Base-by-base conservation (phyloP, 73 alveolate genomes). In the Halteria grandinella region DNA sequence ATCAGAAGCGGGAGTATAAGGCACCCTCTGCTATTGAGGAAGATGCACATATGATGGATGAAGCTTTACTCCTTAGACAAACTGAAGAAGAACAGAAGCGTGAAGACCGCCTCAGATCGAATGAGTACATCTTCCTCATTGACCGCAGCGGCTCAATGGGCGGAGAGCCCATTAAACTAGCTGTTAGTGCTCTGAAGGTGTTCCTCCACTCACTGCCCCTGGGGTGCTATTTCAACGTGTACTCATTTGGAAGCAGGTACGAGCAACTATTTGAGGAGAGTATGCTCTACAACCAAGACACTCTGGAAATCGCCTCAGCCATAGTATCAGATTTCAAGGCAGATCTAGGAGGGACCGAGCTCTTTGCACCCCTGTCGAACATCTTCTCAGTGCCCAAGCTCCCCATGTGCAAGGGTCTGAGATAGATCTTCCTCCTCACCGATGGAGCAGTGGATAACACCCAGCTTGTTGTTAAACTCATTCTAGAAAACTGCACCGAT, bases 71-170 rank as follows among this genome's bases (percentile, higher is more conserved):
- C n/a, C n/a, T n/a, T n/a, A n/a, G n/a, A n/a, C 43, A 15, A 40
- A 25, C 18, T 40, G 39, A 60, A 41, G 69, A 44, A 44, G 63
- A 66, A 24, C 23, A 37, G 12, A 53, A 66, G n/a, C 8, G 5
- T 3, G 11, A 34, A 3, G 7, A 12, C 28, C 69, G 47, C 7
- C 29, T 43, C 1, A 23, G 32, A 27, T 37, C 45, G 15, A 5
- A 15, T 5, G 97, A 90, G 50, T 90, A 63, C 49, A 31, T 85
- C 5, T 83, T 90, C 53, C 36, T 94, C 0, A 18, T 94, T 25
- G 98, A 94, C 58, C 78, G 98, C 60, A 83, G 95, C 63, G 98
- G 97, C 0, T 94, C 98, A 0, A 94, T 94, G 98, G 25, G 48
- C 32, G 97, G 98, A n/a, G 17, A 20, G 0, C 49, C 89, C 29